Percentiles rank a stretch among this genome's conserved stretches.
phyloP scores from a whole-genome alignment of 2,329 filamentous ascomycete genomes.

The Fusarium sp. region DNA sequence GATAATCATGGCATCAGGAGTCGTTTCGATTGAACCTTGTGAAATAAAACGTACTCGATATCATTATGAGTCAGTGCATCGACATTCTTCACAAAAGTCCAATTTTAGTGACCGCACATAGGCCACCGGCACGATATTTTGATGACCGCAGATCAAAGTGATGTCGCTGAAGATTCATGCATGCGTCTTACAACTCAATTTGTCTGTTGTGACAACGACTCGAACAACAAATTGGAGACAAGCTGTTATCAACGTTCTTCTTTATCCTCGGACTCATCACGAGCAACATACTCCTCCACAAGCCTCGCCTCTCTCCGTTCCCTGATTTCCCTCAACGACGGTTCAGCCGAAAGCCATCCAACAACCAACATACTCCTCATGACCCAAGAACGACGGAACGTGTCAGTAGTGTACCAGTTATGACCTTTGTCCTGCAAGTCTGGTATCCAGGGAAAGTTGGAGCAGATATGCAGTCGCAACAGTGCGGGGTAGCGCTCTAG shows the following conservation, averaged over 20 bases:
- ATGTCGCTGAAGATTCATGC: no score
- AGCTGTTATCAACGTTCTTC: background rate
- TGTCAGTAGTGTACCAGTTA: background rate
- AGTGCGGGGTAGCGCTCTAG: background rate
- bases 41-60: no score
- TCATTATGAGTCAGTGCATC: no score
- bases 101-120: no score
- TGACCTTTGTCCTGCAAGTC: background rate
- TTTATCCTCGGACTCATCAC: background rate
- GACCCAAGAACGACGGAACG: background rate
- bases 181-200: slow-evolving; percentile 51
- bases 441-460: slow-evolving; percentile 5
- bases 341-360: slow-evolving; percentile 12
- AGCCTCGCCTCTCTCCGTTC: background rate
- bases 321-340: background rate
- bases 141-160: no score
- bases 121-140: no score
- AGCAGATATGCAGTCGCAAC: background rate
- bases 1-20: no score
- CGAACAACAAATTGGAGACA: slow-evolving; percentile 46
- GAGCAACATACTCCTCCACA: background rate
- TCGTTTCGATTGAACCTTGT: no score
- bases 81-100: no score
- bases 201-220: slow-evolving; percentile 55
- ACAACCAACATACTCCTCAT: slow-evolving; percentile 13